Percentiles rank a stretch among this genome's conserved stretches.
Conservation (phyloP, 2,329 filamentous ascomycete species). For the Ophiostoma triangulosporum region DNA sequence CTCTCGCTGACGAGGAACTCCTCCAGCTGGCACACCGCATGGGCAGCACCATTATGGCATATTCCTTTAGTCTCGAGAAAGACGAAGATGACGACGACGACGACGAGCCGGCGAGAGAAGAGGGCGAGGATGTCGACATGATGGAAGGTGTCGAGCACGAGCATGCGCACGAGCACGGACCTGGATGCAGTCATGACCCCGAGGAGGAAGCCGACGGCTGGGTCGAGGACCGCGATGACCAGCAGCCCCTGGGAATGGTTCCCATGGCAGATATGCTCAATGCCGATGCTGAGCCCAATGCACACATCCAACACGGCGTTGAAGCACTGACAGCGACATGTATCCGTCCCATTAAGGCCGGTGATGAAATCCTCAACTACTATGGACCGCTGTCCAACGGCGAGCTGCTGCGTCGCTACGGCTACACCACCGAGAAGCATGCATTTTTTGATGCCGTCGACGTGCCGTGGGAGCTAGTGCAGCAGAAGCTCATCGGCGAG, state of each 20-base stretch:
- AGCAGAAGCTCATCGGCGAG: conserved; percentile 12
- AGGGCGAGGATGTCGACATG: conserved; percentile 24
- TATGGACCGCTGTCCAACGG: conserved; percentile 75
- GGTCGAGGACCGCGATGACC: conserved; percentile 47
- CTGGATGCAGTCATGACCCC: conserved; percentile 21
- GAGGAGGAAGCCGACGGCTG: conserved; percentile 34
- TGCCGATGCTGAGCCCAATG: conserved; percentile 78
- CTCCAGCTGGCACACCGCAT: conserved; percentile 55
- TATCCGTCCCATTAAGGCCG: conserved; percentile 51
- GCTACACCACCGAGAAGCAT: conserved; percentile 72
- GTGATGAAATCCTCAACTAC: conserved; percentile 75
- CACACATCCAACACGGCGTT: conserved; percentile 41
- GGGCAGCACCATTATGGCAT: conserved; percentile 84
- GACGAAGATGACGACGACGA: conserved; percentile 29
- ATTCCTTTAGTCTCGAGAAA: conserved; percentile 62
- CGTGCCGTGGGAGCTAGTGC: conserved; percentile 42
- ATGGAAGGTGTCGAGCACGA: conserved; percentile 47
- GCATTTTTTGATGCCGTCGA: conserved; percentile 72
- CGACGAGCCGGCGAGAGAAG: conserved; percentile 44
- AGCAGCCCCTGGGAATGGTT: conserved; percentile 66
- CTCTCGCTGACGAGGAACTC: conserved; percentile 30
- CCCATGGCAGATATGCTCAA: conserved; percentile 85
- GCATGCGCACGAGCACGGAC: conserved; percentile 39
- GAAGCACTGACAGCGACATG: conserved; percentile 55
- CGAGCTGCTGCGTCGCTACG: conserved; percentile 72